Evolutionary conservation across 2,329 filamentous ascomycete genomes (phyloP).

Genomic region (Rutstroemia sp.): DNA sequence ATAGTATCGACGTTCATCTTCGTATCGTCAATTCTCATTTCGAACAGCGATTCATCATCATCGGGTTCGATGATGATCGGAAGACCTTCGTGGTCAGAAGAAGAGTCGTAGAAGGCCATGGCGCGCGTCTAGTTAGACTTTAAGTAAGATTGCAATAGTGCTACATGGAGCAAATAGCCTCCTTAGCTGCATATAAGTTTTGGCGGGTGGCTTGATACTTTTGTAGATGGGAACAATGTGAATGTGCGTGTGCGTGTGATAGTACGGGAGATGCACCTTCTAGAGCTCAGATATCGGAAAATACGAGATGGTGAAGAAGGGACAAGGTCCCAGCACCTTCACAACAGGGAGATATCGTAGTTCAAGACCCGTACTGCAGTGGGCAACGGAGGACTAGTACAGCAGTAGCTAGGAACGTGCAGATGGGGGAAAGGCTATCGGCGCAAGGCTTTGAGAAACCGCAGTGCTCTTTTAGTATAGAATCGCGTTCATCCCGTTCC

Average conservation of each 20-base stretch:
- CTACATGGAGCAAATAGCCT: conserved; percentile 7
- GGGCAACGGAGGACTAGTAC: neutral
- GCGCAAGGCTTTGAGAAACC: neutral
- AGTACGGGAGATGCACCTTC: neutral
- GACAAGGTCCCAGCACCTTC: neutral
- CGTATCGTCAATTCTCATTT: conserved; percentile 5
- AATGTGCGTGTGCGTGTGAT: neutral
- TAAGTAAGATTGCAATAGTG: conserved; percentile 6
- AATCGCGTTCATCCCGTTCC: conserved; percentile 2
- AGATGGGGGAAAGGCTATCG: neutral
- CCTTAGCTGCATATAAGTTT: conserved; percentile 8
- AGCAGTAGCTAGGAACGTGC: conserved; percentile 6
- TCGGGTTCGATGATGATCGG: conserved; percentile 19
- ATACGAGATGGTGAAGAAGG: neutral
- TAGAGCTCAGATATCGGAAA: neutral
- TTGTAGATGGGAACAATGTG: neutral
- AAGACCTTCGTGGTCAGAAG: conserved; percentile 13
- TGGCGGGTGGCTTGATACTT: neutral
- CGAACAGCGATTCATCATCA: conserved; percentile 8
- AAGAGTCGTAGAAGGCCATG: conserved; percentile 18
- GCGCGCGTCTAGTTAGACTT: conserved; percentile 8
- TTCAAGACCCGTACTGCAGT: too few species aligned
- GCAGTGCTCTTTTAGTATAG: neutral
- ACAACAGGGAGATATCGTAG: neutral
- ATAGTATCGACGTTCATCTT: conserved; percentile 18